Evolutionary conservation across 2,329 filamentous ascomycete species (phyloP).

Genomic region (Tolypocladium pustulatum): DNA sequence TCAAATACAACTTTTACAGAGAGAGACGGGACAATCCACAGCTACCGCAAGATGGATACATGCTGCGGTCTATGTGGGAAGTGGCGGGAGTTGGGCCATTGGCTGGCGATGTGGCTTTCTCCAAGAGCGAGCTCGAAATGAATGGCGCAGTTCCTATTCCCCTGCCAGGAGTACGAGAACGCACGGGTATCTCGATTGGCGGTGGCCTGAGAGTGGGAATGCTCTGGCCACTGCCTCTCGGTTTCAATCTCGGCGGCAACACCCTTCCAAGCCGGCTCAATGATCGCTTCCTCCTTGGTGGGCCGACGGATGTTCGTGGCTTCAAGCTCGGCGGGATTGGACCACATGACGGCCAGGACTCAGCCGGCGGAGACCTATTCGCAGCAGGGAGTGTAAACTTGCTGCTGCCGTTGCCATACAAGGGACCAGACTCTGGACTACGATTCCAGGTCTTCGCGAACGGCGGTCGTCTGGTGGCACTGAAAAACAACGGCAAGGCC

Average conservation of each 20-base stretch:
- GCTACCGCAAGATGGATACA: constrained; percentile 72
- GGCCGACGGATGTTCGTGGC: constrained; percentile 87
- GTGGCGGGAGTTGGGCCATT: constrained; percentile 80
- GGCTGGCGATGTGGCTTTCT: constrained; percentile 85
- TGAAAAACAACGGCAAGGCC: constrained; percentile 48
- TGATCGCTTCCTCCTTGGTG: constrained; percentile 90
- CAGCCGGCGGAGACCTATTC: constrained; percentile 85
- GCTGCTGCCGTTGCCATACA: constrained; percentile 71
- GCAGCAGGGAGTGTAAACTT: constrained; percentile 82
- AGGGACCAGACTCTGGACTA: constrained; percentile 73
- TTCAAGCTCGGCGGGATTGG: constrained; percentile 86
- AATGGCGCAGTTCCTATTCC: constrained; percentile 65
- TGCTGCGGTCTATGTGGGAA: constrained; percentile 68
- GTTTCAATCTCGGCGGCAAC: constrained; percentile 36
- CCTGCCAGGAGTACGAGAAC: constrained; percentile 55
- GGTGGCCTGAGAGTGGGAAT: constrained; percentile 72
- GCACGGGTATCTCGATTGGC: constrained; percentile 72
- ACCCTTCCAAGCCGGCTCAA: constrained; percentile 70
- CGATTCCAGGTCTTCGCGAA: constrained; percentile 88
- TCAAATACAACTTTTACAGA: constrained; percentile 70
- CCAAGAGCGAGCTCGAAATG: constrained; percentile 80
- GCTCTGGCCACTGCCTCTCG: constrained; percentile 68
- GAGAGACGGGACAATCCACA: constrained; percentile 79
- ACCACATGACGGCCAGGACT: constrained; percentile 74
- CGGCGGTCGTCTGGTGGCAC: constrained; percentile 70